phyloP scores from a whole-genome alignment of 106 monocot genomes.

The Amphibolis antarctica region DNA sequence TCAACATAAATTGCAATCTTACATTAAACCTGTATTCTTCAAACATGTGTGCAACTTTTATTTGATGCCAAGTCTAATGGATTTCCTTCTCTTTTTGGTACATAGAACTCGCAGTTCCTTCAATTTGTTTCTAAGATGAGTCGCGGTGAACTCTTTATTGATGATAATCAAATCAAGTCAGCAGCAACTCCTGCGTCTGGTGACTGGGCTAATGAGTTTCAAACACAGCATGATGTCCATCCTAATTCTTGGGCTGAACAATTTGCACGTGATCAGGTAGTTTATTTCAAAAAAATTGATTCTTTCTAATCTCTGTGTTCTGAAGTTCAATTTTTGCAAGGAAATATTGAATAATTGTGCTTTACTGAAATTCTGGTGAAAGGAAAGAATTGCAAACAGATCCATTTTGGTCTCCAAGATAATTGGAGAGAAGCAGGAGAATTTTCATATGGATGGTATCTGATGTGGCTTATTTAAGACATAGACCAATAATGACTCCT shows the following conservation, averaged over 20 bases:
- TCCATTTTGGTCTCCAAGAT: too few species aligned
- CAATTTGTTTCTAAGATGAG: conserved; percentile 99
- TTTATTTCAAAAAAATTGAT: background rate
- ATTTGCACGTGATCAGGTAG: conserved; percentile 56
- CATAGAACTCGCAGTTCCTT: conserved; percentile 95
- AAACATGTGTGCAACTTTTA: too few species aligned
- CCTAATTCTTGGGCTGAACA: conserved; percentile 74
- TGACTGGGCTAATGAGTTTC: conserved; percentile 88
- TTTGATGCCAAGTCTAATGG: background rate
- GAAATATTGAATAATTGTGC: background rate
- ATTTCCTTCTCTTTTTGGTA: conserved; percentile 4
- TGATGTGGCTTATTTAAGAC: too few species aligned
- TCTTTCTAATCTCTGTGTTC: background rate
- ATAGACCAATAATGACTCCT: too few species aligned
- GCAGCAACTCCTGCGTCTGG: conserved; percentile 28
- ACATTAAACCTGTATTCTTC: too few species aligned
- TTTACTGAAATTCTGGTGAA: too few species aligned
- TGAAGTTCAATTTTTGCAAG: background rate
- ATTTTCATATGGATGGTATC: too few species aligned
- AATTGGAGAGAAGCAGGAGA: too few species aligned
- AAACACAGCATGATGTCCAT: conserved; percentile 48
- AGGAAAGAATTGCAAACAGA: too few species aligned
- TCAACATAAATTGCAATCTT: too few species aligned
- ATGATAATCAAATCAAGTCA: conserved; percentile 92
- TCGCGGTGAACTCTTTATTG: conserved; percentile 88